A percentile compares a stretch with the other conserved stretches of the same genome.
phyloP scores from a whole-genome alignment of 2,329 filamentous ascomycete genomes.

The Microsporum audouinii region DNA sequence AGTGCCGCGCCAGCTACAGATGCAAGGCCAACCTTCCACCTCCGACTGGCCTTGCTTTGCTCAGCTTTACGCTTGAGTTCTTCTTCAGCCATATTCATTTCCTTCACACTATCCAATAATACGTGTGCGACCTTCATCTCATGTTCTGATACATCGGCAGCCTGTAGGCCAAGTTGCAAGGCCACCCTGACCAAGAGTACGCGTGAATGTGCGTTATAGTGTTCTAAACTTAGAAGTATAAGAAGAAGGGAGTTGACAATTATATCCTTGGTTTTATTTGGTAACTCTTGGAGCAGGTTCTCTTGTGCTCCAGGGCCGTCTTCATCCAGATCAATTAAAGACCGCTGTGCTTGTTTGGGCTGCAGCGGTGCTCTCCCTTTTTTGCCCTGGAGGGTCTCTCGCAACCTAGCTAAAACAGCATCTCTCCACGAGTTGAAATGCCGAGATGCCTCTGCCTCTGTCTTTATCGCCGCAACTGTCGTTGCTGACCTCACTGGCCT shows the following conservation, averaged over 20 bases:
- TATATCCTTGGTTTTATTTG: slow-evolving; percentile 43
- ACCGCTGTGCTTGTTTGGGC: background rate
- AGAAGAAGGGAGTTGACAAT: slow-evolving; percentile 63
- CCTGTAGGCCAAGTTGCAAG: slow-evolving; percentile 57
- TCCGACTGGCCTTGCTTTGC: slow-evolving; percentile 52
- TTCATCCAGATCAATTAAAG: background rate
- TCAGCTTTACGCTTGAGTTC: slow-evolving; percentile 63
- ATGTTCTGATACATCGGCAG: slow-evolving; percentile 54
- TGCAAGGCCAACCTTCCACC: slow-evolving; percentile 76
- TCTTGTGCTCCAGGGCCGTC: too few relatives aligned
- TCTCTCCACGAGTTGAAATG: slow-evolving; percentile 75
- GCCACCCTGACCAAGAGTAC: slow-evolving; percentile 59
- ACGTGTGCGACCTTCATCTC: slow-evolving; percentile 65
- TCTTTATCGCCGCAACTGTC: slow-evolving; percentile 41
- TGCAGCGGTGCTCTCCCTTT: background rate
- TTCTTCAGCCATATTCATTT: slow-evolving; percentile 59
- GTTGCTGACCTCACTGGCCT: slow-evolving; percentile 6
- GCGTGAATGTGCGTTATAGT: slow-evolving; percentile 64
- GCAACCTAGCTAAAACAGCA: slow-evolving; percentile 56
- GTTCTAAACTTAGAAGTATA: slow-evolving; percentile 62
- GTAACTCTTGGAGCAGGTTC: slow-evolving; percentile 32
- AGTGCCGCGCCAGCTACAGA: slow-evolving; percentile 78
- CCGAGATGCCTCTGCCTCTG: slow-evolving; percentile 48
- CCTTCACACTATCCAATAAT: slow-evolving; percentile 62
- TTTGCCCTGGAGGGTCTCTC: slow-evolving; percentile 52